Conservation (phyloP, 2,329 filamentous ascomycete species). For the Neonectria hederae region DNA sequence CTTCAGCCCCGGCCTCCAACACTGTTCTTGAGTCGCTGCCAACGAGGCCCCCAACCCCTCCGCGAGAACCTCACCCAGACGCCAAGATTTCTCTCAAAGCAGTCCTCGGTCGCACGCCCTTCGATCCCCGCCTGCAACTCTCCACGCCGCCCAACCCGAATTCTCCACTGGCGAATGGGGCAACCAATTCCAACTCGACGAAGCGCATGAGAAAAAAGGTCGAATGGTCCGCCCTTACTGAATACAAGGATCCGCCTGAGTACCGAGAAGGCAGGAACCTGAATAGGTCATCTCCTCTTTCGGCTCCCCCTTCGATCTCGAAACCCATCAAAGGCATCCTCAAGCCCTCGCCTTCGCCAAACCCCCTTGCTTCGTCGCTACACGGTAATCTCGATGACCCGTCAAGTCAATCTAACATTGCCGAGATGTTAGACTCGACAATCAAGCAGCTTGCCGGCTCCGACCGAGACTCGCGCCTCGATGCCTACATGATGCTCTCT, state of each 20-base stretch:
- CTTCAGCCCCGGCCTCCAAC: slow-evolving; percentile 50
- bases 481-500: slow-evolving; percentile 86
- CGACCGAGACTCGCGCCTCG: slow-evolving; percentile 77
- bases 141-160: slow-evolving; percentile 63
- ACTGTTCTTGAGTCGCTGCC: slow-evolving; percentile 61
- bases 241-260: slow-evolving; percentile 64
- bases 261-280: slow-evolving; percentile 52
- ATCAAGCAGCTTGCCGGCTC: slow-evolving; percentile 81
- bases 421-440: slow-evolving; percentile 85
- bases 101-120: slow-evolving; percentile 48
- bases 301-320: slow-evolving; percentile 51
- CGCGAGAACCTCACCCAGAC: slow-evolving; percentile 61
- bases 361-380: slow-evolving; percentile 53
- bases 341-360: slow-evolving; percentile 70
- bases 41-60: slow-evolving; percentile 73
- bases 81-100: slow-evolving; percentile 48
- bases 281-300: slow-evolving; percentile 52
- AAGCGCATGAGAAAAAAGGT: slow-evolving; percentile 62
- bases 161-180: slow-evolving; percentile 55
- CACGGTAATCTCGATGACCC: slow-evolving; percentile 54
- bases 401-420: slow-evolving; percentile 64
- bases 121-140: slow-evolving; percentile 50
- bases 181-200: slow-evolving; percentile 53
- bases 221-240: slow-evolving; percentile 65
- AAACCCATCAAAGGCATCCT: slow-evolving; percentile 76